These are phyloP conservation scores for Berberis vulgaris DNA, from an alignment of 164 flowering plant genomes.

Conservation along the genomic window DNA sequence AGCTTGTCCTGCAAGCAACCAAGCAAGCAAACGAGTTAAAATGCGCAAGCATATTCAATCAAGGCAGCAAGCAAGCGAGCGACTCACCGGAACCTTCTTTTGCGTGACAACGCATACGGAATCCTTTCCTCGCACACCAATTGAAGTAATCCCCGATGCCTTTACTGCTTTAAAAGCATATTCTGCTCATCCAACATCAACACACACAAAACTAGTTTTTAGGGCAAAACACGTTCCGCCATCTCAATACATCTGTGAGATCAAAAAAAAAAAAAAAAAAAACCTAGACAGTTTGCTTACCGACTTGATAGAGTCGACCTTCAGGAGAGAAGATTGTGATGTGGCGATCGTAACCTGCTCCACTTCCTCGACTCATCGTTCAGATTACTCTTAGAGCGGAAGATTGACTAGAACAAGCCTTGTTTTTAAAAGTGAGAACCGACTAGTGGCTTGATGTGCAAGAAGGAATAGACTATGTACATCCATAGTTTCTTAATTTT, in stretches of 20 bases:
- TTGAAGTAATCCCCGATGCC: slow-evolving; percentile 81
- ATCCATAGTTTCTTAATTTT: too few species aligned
- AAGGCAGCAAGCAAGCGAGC: neutral
- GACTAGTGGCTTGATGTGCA: too few species aligned
- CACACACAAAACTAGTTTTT: too few species aligned
- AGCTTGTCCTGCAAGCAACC: slow-evolving; percentile 78
- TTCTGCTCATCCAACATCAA: slow-evolving; percentile 29
- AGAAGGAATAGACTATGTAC: too few species aligned
- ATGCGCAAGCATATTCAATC: neutral
- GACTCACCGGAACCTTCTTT: slow-evolving; percentile 94
- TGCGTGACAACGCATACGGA: slow-evolving; percentile 94
- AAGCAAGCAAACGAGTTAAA: neutral
- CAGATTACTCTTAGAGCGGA: too few species aligned
- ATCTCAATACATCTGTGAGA: too few species aligned
- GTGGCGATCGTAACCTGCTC: slow-evolving; percentile 98
- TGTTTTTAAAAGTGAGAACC: too few species aligned
- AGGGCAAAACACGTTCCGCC: too few species aligned
- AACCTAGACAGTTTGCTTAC: slow-evolving; percentile 87
- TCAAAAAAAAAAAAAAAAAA: slow-evolving; percentile 76
- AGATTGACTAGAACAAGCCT: too few species aligned
- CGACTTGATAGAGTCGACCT: slow-evolving; percentile 93
- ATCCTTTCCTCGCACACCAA: slow-evolving; percentile 89
- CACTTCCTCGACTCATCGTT: slow-evolving; percentile 89
- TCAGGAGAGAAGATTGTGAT: slow-evolving; percentile 97
- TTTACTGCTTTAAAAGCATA: slow-evolving; percentile 98